Conservation (phyloP, 805 yeast genomes). For the Ogataea methylovora region DNA sequence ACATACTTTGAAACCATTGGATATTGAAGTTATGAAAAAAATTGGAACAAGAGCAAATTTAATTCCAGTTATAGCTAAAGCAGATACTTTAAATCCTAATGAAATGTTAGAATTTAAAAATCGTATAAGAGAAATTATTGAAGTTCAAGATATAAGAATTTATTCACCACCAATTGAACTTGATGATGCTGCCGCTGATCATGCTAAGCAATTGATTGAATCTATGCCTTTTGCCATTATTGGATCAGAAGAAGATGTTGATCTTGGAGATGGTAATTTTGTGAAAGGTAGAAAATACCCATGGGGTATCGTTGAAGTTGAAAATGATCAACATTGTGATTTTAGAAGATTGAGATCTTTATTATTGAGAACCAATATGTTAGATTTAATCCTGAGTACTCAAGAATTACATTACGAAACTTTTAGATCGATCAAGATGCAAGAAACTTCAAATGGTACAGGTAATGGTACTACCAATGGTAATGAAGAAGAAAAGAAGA, state of each 20-base stretch:
- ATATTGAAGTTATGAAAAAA: slow-evolving; percentile 82
- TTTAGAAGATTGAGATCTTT: slow-evolving; percentile 74
- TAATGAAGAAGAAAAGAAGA: slow-evolving; percentile 26
- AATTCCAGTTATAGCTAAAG: slow-evolving; percentile 83
- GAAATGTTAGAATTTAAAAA: slow-evolving; percentile 65
- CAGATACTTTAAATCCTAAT: slow-evolving; percentile 72
- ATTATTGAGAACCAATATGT: slow-evolving; percentile 73
- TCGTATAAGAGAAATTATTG: slow-evolving; percentile 75
- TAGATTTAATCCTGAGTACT: slow-evolving; percentile 74
- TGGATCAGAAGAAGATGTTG: slow-evolving; percentile 68
- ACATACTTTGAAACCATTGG: slow-evolving; percentile 79
- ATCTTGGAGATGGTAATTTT: slow-evolving; percentile 30
- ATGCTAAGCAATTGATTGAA: slow-evolving; percentile 71
- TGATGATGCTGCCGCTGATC: slow-evolving; percentile 74
- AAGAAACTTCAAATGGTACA: slow-evolving; percentile 18
- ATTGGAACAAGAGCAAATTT: slow-evolving; percentile 74
- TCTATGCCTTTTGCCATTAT: slow-evolving; percentile 83
- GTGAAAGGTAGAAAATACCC: slow-evolving; percentile 82
- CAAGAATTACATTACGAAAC: slow-evolving; percentile 77
- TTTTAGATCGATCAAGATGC: slow-evolving; percentile 68
- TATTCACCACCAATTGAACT: slow-evolving; percentile 78
- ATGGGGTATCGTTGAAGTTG: slow-evolving; percentile 88
- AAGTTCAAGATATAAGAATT: slow-evolving; percentile 74
- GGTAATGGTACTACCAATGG: slow-evolving; percentile 10
- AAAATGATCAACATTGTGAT: slow-evolving; percentile 80